Percentiles rank a stretch among this genome's conserved stretches.
Evolutionary conservation across 2,329 filamentous ascomycete genomes (phyloP).

Genomic region (Penicillium sp.): DNA sequence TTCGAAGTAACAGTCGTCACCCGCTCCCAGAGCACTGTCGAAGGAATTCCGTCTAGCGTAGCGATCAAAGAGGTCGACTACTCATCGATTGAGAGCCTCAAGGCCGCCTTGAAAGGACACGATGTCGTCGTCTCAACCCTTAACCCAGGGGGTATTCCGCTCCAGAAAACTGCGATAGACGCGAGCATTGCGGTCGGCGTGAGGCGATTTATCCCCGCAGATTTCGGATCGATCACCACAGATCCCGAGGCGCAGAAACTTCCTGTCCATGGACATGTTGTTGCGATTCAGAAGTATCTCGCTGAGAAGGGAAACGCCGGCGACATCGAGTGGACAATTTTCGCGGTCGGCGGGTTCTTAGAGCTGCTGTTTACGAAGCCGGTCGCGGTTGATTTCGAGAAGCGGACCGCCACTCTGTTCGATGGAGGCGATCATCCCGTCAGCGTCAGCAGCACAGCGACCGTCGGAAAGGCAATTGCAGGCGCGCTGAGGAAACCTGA

Average conservation of each 20-base stretch:
- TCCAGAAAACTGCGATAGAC: slow-evolving; percentile 6
- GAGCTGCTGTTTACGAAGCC: background rate
- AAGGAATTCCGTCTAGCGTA: background rate
- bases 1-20: slow-evolving; percentile 9
- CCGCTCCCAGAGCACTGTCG: background rate
- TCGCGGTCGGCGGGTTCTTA: slow-evolving; percentile 2
- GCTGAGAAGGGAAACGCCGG: background rate
- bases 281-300: slow-evolving; percentile 9
- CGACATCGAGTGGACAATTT: slow-evolving; percentile 9
- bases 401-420: background rate
- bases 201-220: slow-evolving; percentile 14
- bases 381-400: background rate
- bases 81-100: background rate
- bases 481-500: background rate
- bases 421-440: slow-evolving; percentile 1
- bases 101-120: background rate
- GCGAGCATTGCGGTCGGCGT: slow-evolving; percentile 5
- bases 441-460: background rate
- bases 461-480: slow-evolving; percentile 10
- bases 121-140: slow-evolving; percentile 10
- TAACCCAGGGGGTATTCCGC: background rate
- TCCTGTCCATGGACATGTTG: background rate
- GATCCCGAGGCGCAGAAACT: slow-evolving; percentile 1
- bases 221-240: slow-evolving; percentile 7
- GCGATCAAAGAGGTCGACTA: slow-evolving; percentile 6